Evolutionary conservation across 1,284 basidiomycete genomes (phyloP).

Genomic region (Malassezia psittaci): DNA sequence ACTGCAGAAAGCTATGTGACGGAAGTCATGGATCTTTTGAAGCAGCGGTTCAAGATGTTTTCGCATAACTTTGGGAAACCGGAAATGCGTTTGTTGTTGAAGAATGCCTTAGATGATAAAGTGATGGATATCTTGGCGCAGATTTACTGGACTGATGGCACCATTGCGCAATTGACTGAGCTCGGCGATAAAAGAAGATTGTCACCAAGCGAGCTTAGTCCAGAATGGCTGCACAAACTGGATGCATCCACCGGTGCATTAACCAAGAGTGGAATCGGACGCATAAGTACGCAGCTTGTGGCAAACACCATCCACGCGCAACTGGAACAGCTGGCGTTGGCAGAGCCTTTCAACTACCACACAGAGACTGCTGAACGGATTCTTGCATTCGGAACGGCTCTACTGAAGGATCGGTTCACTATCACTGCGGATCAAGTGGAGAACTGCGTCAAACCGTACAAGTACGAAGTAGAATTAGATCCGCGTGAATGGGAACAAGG

Average conservation of each 20-base stretch:
- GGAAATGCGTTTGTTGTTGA: slow-evolving; percentile 74
- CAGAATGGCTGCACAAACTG: slow-evolving; percentile 91
- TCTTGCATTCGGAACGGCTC: slow-evolving; percentile 78
- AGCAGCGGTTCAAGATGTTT: slow-evolving; percentile 78
- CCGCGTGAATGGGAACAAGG: slow-evolving; percentile 82
- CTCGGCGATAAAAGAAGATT: slow-evolving; percentile 64
- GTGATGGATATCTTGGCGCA: slow-evolving; percentile 94
- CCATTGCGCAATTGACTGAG: slow-evolving; percentile 62
- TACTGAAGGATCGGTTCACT: slow-evolving; percentile 80
- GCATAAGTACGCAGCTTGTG: slow-evolving; percentile 85
- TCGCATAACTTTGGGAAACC: slow-evolving; percentile 78
- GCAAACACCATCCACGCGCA: slow-evolving; percentile 80
- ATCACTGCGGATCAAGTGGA: slow-evolving; percentile 95
- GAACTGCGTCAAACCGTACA: slow-evolving; percentile 98
- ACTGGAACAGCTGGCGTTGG: slow-evolving; percentile 69
- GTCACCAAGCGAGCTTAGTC: slow-evolving; percentile 62
- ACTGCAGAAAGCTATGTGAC: slow-evolving; percentile 94
- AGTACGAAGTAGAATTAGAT: slow-evolving; percentile 76
- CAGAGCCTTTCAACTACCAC: slow-evolving; percentile 86
- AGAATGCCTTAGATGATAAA: slow-evolving; percentile 83
- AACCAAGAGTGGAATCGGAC: slow-evolving; percentile 92
- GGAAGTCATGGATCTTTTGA: slow-evolving; percentile 86
- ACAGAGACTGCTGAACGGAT: slow-evolving; percentile 76
- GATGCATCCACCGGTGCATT: slow-evolving; percentile 81
- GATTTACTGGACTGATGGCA: slow-evolving; percentile 89